phyloP scores from a whole-genome alignment of 1,139 yeast genomes.

The Suhomyces chickasaworum region DNA sequence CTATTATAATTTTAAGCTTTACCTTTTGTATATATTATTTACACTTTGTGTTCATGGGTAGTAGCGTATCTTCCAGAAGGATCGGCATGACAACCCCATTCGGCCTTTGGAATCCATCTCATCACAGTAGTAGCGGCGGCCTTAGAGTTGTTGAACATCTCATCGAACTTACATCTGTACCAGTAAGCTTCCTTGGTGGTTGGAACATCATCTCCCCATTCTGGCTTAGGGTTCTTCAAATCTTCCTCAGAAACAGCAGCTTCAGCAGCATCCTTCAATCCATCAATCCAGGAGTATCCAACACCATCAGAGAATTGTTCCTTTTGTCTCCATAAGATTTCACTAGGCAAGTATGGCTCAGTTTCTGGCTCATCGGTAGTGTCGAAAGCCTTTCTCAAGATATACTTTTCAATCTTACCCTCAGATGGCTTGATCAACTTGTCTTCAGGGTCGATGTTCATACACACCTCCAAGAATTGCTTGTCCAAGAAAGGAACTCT shows the following conservation, averaged over 20 bases:
- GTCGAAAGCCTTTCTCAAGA: constrained; percentile 95
- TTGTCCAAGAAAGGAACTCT: constrained; percentile 98
- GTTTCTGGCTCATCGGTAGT: constrained; percentile 69
- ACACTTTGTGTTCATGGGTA: constrained; percentile 67
- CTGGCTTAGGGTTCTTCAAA: constrained; percentile 84
- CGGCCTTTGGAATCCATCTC: constrained; percentile 99
- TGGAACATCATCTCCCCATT: constrained; percentile 95
- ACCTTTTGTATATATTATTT: neutral
- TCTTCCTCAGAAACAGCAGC: constrained; percentile 83
- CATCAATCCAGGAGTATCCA: constrained; percentile 99
- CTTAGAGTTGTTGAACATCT: constrained; percentile 73
- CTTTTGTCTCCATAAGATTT: constrained; percentile 98
- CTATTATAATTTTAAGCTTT: neutral
- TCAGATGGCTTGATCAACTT: constrained; percentile 72
- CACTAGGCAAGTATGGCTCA: constrained; percentile 89
- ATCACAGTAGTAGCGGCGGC: constrained; percentile 96
- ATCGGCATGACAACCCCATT: constrained; percentile 99
- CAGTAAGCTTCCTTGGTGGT: constrained; percentile 98
- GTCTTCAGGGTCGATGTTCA: constrained; percentile 93
- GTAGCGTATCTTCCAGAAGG: constrained; percentile 97
- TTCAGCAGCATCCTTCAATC: constrained; percentile 94
- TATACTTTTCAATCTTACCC: constrained; percentile 89
- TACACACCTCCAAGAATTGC: constrained; percentile 85
- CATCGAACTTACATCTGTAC: constrained; percentile 96
- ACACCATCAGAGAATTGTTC: constrained; percentile 99